Percentiles rank a stretch among this genome's conserved stretches.
Evolutionary conservation across 768 basidiomycete genomes (phyloP).

Genomic region (Tricholoma saponaceum): DNA sequence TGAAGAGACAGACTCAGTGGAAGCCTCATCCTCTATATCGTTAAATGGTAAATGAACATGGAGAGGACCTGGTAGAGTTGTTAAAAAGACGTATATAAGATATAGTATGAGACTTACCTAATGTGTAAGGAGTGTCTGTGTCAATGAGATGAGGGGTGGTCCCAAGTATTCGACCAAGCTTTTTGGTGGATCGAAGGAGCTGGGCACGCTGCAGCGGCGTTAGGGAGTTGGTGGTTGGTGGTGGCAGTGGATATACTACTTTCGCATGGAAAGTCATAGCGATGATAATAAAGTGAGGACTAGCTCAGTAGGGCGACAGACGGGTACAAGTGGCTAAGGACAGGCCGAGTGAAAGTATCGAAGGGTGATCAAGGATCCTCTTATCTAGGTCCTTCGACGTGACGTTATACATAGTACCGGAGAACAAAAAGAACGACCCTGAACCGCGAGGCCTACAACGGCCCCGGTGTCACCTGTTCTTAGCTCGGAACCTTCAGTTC

Average conservation of each 20-base stretch:
- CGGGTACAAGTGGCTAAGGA: too few species aligned
- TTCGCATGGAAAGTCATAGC: slow-evolving; percentile 21
- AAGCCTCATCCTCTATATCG: slow-evolving; percentile 9
- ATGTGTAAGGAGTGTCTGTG: slow-evolving; percentile 1
- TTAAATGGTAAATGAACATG: slow-evolving; percentile 15
- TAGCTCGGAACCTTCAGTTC: background rate
- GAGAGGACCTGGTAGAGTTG: slow-evolving; percentile 13
- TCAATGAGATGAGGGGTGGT: slow-evolving; percentile 57
- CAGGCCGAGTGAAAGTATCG: background rate
- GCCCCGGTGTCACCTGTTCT: background rate
- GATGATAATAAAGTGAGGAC: background rate
- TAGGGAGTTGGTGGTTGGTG: slow-evolving; percentile 56
- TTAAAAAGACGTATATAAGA: background rate
- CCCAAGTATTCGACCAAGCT: slow-evolving; percentile 56
- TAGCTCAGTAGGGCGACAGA: background rate
- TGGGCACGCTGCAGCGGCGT: slow-evolving; percentile 49
- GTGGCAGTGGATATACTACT: slow-evolving; percentile 43
- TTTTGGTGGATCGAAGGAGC: slow-evolving; percentile 53
- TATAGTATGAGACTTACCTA: slow-evolving; percentile 15
- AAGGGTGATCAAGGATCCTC: slow-evolving; percentile 5
- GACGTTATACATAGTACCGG: slow-evolving; percentile 7
- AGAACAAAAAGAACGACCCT: slow-evolving; percentile 9
- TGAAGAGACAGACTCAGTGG: slow-evolving; percentile 20
- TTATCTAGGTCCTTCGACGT: background rate
- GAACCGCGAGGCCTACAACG: background rate